Evolutionary conservation across 1,139 yeast genomes (phyloP).

Genomic region (Protomyces macrosporus): DNA sequence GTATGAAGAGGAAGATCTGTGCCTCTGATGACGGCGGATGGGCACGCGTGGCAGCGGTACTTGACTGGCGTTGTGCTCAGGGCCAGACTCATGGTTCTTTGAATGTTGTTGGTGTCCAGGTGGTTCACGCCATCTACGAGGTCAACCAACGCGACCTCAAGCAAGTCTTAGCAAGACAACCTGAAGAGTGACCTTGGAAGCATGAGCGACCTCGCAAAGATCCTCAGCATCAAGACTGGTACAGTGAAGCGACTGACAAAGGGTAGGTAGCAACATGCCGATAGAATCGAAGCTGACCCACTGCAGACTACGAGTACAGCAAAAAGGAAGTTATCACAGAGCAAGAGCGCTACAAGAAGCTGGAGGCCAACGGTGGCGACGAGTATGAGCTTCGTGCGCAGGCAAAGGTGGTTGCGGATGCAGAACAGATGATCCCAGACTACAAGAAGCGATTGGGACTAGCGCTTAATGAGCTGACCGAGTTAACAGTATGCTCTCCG

Average conservation of each 20-base stretch:
- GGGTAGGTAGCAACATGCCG: not conserved
- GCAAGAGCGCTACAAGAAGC: slow-evolving; percentile 3
- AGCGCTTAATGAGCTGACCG: slow-evolving; percentile 15
- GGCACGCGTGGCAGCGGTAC: slow-evolving; percentile 15
- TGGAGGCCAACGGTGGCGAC: slow-evolving; percentile 21
- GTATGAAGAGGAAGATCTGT: not conserved
- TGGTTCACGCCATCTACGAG: no score
- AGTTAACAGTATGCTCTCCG: not conserved
- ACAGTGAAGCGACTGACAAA: slow-evolving; percentile 19
- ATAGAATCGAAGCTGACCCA: not conserved
- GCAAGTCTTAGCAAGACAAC: no score
- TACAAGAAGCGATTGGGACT: slow-evolving; percentile 9
- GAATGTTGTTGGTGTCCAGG: no score
- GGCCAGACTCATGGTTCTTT: no score
- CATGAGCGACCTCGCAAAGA: slow-evolving; percentile 9
- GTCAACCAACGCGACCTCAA: no score
- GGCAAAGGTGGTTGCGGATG: slow-evolving; percentile 23
- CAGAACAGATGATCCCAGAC: slow-evolving; percentile 24
- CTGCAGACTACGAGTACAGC: slow-evolving; percentile 1
- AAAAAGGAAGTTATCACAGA: slow-evolving; percentile 9
- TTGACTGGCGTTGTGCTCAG: not conserved
- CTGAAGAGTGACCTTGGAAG: not conserved
- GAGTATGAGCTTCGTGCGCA: slow-evolving; percentile 23
- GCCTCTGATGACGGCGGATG: slow-evolving; percentile 11
- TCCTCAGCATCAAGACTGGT: slow-evolving; percentile 16